phyloP scores from a whole-genome alignment of 2,329 filamentous ascomycete genomes.

The Botrytis galanthina region DNA sequence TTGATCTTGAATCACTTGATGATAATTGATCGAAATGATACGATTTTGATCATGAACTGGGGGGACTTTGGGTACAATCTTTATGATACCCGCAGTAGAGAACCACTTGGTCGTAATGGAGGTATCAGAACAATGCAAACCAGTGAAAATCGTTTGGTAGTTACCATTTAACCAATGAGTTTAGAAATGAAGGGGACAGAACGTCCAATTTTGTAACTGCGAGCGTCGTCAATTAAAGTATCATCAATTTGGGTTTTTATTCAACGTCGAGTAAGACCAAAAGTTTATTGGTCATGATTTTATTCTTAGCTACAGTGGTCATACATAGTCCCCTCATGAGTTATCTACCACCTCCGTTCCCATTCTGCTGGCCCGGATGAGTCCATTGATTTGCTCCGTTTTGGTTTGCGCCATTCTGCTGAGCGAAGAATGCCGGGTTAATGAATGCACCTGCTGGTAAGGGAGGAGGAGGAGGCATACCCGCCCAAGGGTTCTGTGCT shows the following conservation, averaged over 20 bases:
- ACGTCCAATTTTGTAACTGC: background rate
- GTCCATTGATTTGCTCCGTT: slow-evolving; percentile 28
- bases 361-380: slow-evolving; percentile 26
- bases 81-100: background rate
- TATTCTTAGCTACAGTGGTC: slow-evolving; percentile 6
- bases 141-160: background rate
- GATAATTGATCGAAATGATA: background rate
- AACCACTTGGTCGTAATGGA: background rate
- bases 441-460: slow-evolving; percentile 33
- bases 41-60: background rate
- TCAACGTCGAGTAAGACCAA: background rate
- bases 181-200: background rate
- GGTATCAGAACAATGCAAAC: background rate
- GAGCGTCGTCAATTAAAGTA: background rate
- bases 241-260: too few relatives aligned
- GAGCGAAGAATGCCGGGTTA: slow-evolving; percentile 36
- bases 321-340: slow-evolving; percentile 12
- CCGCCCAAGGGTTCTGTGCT: slow-evolving; percentile 27
- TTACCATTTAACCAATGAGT: background rate
- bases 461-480: slow-evolving; percentile 22
- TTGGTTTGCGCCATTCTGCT: slow-evolving; percentile 22
- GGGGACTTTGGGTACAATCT: background rate
- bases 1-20: background rate
- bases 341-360: slow-evolving; percentile 13
- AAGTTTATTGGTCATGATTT: background rate